Conservation (phyloP, 164 flowering plant genomes). For the Platanus orientalis region DNA sequence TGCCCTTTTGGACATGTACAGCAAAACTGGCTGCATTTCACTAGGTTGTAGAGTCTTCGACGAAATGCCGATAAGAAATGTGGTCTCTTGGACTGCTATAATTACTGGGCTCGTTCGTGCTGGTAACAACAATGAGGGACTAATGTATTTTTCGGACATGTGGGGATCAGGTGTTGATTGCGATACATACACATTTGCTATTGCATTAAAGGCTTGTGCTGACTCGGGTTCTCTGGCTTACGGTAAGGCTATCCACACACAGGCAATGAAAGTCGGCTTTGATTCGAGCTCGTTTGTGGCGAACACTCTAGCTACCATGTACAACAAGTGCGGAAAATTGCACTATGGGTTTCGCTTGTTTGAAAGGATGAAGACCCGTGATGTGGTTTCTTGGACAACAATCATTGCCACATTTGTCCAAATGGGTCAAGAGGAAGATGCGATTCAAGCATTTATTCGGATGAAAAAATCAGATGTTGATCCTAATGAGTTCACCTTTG, state of each 20-base stretch:
- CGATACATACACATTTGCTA: conserved; percentile 68
- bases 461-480: conserved; percentile 49
- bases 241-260: conserved; percentile 69
- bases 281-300: conserved; percentile 52
- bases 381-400: conserved; percentile 82
- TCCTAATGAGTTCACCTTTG: conserved; percentile 80
- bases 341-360: conserved; percentile 61
- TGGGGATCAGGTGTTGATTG: conserved; percentile 43
- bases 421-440: conserved; percentile 45
- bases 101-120: conserved; percentile 71
- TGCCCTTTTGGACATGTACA: conserved; percentile 73
- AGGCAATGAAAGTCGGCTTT: conserved; percentile 51
- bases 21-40: conserved; percentile 36
- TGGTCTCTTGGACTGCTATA: conserved; percentile 82
- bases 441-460: conserved; percentile 37
- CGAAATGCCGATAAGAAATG: conserved; percentile 72
- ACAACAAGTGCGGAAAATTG: conserved; percentile 67
- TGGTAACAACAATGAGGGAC: conserved; percentile 41
- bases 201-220: conserved; percentile 82
- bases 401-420: conserved; percentile 48
- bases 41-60: conserved; percentile 54
- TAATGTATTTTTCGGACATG: conserved; percentile 57
- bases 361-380: conserved; percentile 44
- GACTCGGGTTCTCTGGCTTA: conserved; percentile 34
- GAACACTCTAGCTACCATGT: conserved; percentile 70